Percentiles rank a stretch among this genome's conserved stretches.
Evolutionary conservation across 257 asterid genomes (phyloP).

Genomic region (Solanum chiquidenum): DNA sequence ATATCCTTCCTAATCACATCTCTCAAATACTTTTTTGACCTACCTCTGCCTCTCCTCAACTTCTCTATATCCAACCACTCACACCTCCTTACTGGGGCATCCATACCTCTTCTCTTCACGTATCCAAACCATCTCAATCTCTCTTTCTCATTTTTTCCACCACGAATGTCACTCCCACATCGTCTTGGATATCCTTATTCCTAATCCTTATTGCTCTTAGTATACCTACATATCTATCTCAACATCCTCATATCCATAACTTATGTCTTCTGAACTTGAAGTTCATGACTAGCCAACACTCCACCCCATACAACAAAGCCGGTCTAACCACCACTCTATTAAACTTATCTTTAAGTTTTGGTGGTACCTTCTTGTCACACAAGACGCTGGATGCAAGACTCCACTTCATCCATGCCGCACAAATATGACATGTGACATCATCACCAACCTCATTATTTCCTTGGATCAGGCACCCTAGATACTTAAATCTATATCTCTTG

Average conservation of each 20-base stretch:
- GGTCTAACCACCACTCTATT: not conserved
- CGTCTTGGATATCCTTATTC: not conserved
- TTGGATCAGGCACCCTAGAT: not conserved
- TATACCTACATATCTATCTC: not conserved
- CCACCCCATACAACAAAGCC: not conserved
- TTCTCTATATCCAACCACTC: no score
- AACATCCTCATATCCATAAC: no score
- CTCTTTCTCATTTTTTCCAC: not conserved
- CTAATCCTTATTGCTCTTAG: not conserved
- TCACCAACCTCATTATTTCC: not conserved
- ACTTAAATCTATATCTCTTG: not conserved
- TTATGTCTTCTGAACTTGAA: not conserved
- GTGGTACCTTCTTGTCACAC: not conserved
- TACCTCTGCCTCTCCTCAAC: no score
- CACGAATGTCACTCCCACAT: not conserved
- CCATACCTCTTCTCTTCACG: no score
- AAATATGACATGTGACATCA: not conserved
- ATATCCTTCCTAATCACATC: no score
- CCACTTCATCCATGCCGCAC: not conserved
- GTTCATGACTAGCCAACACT: not conserved
- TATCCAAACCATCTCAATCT: not conserved
- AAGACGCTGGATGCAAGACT: not conserved
- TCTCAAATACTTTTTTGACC: no score
- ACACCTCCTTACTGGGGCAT: no score
- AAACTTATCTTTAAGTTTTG: not conserved